These are phyloP conservation scores for Ophiosphaerella herpotricha DNA, from an alignment of 2,329 filamentous ascomycete species.

Conservation along the genomic window DNA sequence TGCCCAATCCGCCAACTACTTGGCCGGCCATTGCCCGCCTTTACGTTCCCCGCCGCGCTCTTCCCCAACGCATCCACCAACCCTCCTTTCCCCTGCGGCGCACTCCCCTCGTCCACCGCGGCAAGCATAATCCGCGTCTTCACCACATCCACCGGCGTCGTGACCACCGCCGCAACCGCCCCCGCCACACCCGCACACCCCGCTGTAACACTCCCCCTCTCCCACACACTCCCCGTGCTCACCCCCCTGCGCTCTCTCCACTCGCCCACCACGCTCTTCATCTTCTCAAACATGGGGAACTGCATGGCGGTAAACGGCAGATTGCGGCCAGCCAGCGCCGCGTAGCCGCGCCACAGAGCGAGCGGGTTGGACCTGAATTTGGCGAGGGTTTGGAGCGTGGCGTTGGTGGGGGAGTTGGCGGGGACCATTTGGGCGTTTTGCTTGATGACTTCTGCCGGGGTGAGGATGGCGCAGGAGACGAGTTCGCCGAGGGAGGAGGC, in stretches of 20 bases:
- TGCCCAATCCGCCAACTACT: conserved; percentile 63
- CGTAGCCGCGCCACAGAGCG: conserved; percentile 72
- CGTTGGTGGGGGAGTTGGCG: conserved; percentile 44
- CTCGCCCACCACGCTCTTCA: conserved; percentile 61
- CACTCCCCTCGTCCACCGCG: conserved; percentile 30
- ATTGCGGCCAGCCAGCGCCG: conserved; percentile 79
- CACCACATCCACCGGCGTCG: conserved; percentile 85
- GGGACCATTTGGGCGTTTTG: conserved; percentile 88
- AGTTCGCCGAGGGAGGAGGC: conserved; percentile 80
- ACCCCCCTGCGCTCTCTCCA: conserved; percentile 48
- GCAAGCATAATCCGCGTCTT: conserved; percentile 89
- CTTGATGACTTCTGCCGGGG: conserved; percentile 88
- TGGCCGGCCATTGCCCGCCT: conserved; percentile 32
- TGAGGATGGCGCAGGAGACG: conserved; percentile 83
- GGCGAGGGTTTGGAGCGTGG: conserved; percentile 61
- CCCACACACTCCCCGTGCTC: conserved; percentile 56
- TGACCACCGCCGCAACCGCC: conserved; percentile 75
- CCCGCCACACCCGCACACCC: conserved; percentile 75
- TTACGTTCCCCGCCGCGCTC: conserved; percentile 4
- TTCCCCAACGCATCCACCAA: conserved; percentile 51
- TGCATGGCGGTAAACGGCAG: conserved; percentile 86
- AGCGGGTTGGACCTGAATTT: conserved; percentile 62
- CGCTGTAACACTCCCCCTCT: conserved; percentile 74
- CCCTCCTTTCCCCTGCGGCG: conserved; percentile 20
- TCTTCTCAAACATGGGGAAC: conserved; percentile 81